A percentile compares a stretch with the other conserved stretches of the same genome.
Evolutionary conservation across 345 rosid genomes (phyloP).

Genomic region (Erucastrum elatum): DNA sequence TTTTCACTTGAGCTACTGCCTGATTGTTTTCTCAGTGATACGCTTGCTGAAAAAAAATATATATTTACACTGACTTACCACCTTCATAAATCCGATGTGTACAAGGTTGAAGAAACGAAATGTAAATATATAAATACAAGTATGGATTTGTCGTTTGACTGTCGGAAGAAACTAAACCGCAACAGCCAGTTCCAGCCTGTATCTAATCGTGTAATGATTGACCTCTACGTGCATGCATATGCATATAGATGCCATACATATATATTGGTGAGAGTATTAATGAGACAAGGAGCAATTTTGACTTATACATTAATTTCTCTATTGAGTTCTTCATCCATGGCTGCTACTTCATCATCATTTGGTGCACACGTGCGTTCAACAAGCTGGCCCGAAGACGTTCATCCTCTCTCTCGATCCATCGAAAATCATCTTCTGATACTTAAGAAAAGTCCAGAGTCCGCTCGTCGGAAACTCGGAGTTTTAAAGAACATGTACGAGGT

Average conservation of each 20-base stretch:
- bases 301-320: slow-evolving; percentile 5
- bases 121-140: not conserved
- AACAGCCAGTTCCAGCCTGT: slow-evolving; percentile 35
- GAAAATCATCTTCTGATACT: slow-evolving; percentile 38
- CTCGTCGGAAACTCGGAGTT: slow-evolving; percentile 30
- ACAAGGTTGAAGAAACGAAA: slow-evolving; percentile 1
- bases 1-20: not conserved
- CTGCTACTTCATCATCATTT: slow-evolving; percentile 9
- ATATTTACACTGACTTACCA: not conserved
- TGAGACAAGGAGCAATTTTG: slow-evolving; percentile 2
- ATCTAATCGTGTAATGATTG: slow-evolving; percentile 16
- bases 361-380: slow-evolving; percentile 41
- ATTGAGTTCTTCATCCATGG: slow-evolving; percentile 20
- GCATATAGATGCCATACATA: slow-evolving; percentile 10
- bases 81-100: not conserved
- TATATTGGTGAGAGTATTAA: slow-evolving; percentile 7
- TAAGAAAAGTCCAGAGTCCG: slow-evolving; percentile 28
- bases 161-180: slow-evolving; percentile 29
- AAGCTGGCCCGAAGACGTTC: slow-evolving; percentile 42
- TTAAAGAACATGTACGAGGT: slow-evolving; percentile 40
- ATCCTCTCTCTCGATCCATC: slow-evolving; percentile 41
- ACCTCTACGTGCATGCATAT: slow-evolving; percentile 25
- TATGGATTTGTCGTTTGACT: slow-evolving; percentile 28
- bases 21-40: not conserved
- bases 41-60: not conserved